These are phyloP conservation scores for Laguncularia racemosa DNA, from an alignment of 345 rosid genomes.

Conservation along the genomic window DNA sequence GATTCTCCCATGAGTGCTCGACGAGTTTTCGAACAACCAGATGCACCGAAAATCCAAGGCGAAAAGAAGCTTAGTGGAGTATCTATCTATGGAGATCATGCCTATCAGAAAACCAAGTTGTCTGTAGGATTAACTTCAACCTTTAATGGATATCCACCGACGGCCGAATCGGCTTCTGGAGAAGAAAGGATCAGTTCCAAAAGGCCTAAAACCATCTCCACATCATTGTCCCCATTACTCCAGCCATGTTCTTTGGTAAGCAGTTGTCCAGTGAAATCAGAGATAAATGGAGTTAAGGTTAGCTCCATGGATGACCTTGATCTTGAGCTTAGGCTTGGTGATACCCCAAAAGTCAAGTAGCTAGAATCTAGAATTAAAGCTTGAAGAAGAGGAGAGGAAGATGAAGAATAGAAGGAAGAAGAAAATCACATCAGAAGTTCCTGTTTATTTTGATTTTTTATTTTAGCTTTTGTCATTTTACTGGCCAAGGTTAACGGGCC, in stretches of 20 bases:
- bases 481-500: too few species aligned
- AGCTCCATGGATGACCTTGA: slow-evolving; percentile 49
- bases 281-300: slow-evolving; percentile 23
- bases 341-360: slow-evolving; percentile 46
- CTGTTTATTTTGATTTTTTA: too few species aligned
- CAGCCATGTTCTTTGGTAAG: slow-evolving; percentile 15
- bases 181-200: slow-evolving; percentile 17
- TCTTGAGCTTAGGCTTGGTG: slow-evolving; percentile 90
- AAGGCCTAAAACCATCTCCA: slow-evolving; percentile 22
- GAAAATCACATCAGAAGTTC: too few species aligned
- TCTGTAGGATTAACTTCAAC: slow-evolving; percentile 26
- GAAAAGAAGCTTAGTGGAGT: background rate
- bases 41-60: slow-evolving; percentile 1
- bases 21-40: background rate
- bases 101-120: slow-evolving; percentile 19
- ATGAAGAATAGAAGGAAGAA: too few species aligned
- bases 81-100: slow-evolving; percentile 3
- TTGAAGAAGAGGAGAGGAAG: background rate
- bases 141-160: slow-evolving; percentile 9
- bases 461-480: too few species aligned
- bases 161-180: slow-evolving; percentile 1
- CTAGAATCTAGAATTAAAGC: background rate
- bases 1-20: background rate
- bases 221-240: slow-evolving; percentile 16
- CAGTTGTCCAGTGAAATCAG: slow-evolving; percentile 20